Percentiles rank a stretch among this genome's conserved stretches.
These are phyloP conservation scores for Heimioporus retisporus DNA, from an alignment of 1,284 basidiomycete genomes.

Conservation along the genomic window DNA sequence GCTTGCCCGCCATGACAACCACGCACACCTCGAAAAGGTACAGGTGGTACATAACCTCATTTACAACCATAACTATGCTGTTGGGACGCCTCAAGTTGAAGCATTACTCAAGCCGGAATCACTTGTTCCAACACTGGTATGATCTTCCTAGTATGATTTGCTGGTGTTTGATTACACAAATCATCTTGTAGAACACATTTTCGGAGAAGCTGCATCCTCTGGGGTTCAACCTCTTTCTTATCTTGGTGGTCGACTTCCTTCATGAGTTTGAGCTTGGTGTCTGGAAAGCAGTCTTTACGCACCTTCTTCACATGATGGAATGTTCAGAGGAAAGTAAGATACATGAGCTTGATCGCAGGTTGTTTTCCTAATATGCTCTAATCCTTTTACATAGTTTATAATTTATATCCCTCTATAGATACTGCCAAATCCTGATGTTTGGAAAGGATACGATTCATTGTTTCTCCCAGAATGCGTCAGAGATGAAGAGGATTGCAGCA, in stretches of 20 bases:
- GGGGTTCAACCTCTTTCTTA: slow-evolving; percentile 18
- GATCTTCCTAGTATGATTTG: background rate
- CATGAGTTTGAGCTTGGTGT: slow-evolving; percentile 37
- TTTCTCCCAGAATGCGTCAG: slow-evolving; percentile 33
- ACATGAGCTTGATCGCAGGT: background rate
- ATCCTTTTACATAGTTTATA: background rate
- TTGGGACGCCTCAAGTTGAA: background rate
- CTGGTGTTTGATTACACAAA: background rate
- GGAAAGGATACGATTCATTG: slow-evolving; percentile 20
- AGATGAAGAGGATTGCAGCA: slow-evolving; percentile 43
- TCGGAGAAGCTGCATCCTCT: slow-evolving; percentile 3
- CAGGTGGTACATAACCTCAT: slow-evolving; percentile 34
- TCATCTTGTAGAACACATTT: slow-evolving; percentile 20
- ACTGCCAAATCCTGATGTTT: slow-evolving; percentile 30
- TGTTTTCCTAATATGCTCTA: too few species aligned
- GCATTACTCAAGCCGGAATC: slow-evolving; percentile 1
- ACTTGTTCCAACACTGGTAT: slow-evolving; percentile 5
- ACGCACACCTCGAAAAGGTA: slow-evolving; percentile 31
- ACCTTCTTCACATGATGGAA: slow-evolving; percentile 28
- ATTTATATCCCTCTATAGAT: slow-evolving; percentile 4
- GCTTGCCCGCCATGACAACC: slow-evolving; percentile 33
- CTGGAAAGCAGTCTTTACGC: slow-evolving; percentile 20
- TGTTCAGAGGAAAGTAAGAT: background rate
- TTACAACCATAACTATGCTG: slow-evolving; percentile 19
- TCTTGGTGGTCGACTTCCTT: slow-evolving; percentile 32